Evolutionary conservation across 495 filamentous ascomycete genomes (phyloP).

Genomic region (Massariosphaeria phaeospora): DNA sequence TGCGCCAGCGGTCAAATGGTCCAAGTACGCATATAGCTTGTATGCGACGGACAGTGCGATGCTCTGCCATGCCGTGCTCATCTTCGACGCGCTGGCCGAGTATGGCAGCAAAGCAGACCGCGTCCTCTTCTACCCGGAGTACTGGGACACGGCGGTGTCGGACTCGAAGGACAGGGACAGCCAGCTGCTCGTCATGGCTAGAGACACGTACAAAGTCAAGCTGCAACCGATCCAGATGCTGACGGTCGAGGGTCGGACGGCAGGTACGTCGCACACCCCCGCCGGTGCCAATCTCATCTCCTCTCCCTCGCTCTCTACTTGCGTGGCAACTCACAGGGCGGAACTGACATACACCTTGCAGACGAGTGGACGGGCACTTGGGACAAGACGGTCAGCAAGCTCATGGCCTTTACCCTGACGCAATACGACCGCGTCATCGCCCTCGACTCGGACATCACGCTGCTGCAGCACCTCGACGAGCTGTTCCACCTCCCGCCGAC

Average conservation of each 20-base stretch:
- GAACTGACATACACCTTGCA: slow-evolving; percentile 2
- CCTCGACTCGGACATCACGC: slow-evolving; percentile 40
- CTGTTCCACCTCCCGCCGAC: slow-evolving; percentile 40
- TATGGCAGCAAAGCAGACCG: slow-evolving; percentile 38
- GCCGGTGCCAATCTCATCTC: neutral
- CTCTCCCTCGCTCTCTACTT: slow-evolving; percentile 6
- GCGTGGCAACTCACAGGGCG: neutral
- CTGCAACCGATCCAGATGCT: slow-evolving; percentile 36
- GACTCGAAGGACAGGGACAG: slow-evolving; percentile 28
- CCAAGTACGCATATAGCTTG: slow-evolving; percentile 37
- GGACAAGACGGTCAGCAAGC: slow-evolving; percentile 39
- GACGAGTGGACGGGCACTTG: slow-evolving; percentile 30
- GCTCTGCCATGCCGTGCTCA: slow-evolving; percentile 39
- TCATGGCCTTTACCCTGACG: slow-evolving; percentile 37
- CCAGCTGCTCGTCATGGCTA: slow-evolving; percentile 35
- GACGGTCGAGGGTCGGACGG: slow-evolving; percentile 27
- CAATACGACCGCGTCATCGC: slow-evolving; percentile 39
- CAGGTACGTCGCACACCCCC: slow-evolving; percentile 18
- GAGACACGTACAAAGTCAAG: slow-evolving; percentile 36
- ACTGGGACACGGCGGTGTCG: slow-evolving; percentile 33
- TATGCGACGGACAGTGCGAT: slow-evolving; percentile 40
- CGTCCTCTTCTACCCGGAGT: slow-evolving; percentile 37
- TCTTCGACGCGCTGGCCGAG: slow-evolving; percentile 38
- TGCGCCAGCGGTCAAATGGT: slow-evolving; percentile 26
- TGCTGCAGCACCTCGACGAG: slow-evolving; percentile 38